These are phyloP conservation scores for Elsinoe fawcettii DNA, from an alignment of 2,329 filamentous ascomycete genomes.

Conservation along the genomic window DNA sequence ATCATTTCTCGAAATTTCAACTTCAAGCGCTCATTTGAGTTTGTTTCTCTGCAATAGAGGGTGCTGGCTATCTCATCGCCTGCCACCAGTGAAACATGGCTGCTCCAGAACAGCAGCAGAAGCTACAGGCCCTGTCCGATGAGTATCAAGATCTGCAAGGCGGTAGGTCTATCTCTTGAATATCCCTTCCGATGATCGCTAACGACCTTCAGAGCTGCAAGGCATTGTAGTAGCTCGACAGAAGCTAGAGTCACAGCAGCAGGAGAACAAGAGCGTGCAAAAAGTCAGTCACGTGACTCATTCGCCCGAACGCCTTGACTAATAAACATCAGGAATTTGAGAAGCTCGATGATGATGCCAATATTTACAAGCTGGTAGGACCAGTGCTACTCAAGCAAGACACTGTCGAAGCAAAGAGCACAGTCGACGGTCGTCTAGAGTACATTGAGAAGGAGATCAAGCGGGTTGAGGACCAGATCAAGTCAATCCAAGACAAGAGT, in stretches of 20 bases:
- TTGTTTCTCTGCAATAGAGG: not conserved
- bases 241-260: constrained; percentile 86
- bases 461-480: constrained; percentile 59
- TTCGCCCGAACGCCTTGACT: not conserved
- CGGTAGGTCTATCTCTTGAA: constrained; percentile 43
- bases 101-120: constrained; percentile 58
- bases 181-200: not conserved
- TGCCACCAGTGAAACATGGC: constrained; percentile 13
- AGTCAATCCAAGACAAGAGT: constrained; percentile 55
- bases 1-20: not conserved
- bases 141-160: constrained; percentile 81
- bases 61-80: not conserved
- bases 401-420: constrained; percentile 78
- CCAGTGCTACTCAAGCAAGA: constrained; percentile 94
- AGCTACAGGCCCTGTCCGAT: constrained; percentile 74
- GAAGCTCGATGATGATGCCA: constrained; percentile 68
- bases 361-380: constrained; percentile 92
- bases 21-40: not conserved
- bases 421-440: constrained; percentile 81
- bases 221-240: constrained; percentile 69
- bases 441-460: constrained; percentile 89
- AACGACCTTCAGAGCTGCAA: constrained; percentile 60
- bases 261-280: constrained; percentile 84
- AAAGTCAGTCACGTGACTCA: constrained; percentile 46
- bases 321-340: constrained; percentile 62